phyloP scores from a whole-genome alignment of 176 grass and related monocot genomes.

The Elaeis guineensis region DNA sequence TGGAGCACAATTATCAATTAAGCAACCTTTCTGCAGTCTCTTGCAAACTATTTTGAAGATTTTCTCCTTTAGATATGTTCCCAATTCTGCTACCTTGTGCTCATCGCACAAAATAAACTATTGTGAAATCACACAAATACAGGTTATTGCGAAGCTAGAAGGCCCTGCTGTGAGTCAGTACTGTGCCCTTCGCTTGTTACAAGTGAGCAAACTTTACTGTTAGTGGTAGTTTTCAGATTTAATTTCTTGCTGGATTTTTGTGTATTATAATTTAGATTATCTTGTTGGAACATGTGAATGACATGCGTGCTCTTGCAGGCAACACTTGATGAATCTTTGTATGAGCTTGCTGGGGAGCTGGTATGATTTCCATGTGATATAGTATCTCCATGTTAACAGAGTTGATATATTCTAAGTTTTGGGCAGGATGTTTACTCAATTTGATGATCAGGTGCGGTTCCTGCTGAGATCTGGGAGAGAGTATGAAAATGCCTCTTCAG shows the following conservation, averaged over 20 bases:
- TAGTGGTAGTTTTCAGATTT: slow-evolving; percentile 9
- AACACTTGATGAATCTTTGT: slow-evolving; percentile 93
- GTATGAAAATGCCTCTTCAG: slow-evolving; percentile 57
- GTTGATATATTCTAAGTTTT: background rate
- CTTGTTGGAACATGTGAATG: slow-evolving; percentile 4
- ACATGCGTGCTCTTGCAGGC: slow-evolving; percentile 43
- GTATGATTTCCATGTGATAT: slow-evolving; percentile 47
- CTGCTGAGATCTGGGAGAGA: slow-evolving; percentile 95
- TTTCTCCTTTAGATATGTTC: no score
- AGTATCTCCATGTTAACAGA: background rate
- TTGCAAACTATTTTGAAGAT: no score
- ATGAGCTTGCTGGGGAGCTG: slow-evolving; percentile 88
- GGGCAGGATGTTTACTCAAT: background rate
- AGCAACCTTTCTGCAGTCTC: no score
- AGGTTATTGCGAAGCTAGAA: slow-evolving; percentile 99
- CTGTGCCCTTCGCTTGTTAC: slow-evolving; percentile 81
- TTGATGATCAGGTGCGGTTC: slow-evolving; percentile 58
- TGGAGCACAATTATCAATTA: no score
- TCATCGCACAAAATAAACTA: no score
- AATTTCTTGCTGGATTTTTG: no score
- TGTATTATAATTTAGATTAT: background rate
- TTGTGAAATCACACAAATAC: slow-evolving; percentile 13
- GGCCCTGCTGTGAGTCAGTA: slow-evolving; percentile 92
- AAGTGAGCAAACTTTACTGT: slow-evolving; percentile 50
- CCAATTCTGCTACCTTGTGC: no score